Conservation (phyloP, 1,284 basidiomycete species). For the Cryptococcus sp. region DNA sequence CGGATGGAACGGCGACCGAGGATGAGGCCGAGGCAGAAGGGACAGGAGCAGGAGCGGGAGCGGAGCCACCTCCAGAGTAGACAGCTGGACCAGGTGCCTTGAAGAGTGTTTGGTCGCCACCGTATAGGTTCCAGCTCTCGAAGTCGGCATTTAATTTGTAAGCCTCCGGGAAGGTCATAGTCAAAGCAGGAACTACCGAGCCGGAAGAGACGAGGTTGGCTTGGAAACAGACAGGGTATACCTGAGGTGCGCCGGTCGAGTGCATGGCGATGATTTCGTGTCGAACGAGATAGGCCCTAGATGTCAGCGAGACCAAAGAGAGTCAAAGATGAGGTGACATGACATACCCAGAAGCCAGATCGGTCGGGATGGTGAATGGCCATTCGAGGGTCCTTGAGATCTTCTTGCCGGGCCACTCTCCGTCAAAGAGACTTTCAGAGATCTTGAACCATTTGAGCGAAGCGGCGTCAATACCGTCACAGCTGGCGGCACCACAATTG, state of each 20-base stretch:
- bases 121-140: constrained; percentile 14
- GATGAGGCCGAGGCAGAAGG: background rate
- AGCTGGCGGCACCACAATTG: constrained; percentile 13
- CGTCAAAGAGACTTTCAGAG: constrained; percentile 14
- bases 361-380: constrained; percentile 21
- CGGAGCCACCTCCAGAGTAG: constrained; percentile 1
- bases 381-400: constrained; percentile 9
- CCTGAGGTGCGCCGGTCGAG: constrained; percentile 18
- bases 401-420: constrained; percentile 20
- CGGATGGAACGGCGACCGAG: background rate
- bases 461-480: constrained; percentile 21
- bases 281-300: constrained; percentile 23
- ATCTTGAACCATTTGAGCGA: constrained; percentile 35
- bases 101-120: constrained; percentile 7
- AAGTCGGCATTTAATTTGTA: constrained; percentile 16
- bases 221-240: constrained; percentile 29
- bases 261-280: constrained; percentile 27
- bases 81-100: constrained; percentile 19
- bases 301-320: background rate
- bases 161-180: constrained; percentile 19
- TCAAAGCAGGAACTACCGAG: constrained; percentile 14
- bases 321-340: background rate
- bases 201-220: constrained; percentile 22
- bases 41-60: background rate
- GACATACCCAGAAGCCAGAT: constrained; percentile 13